Base-by-base conservation (phyloP, 345 rosid genomes). In the Hibiscus syriacus region DNA sequence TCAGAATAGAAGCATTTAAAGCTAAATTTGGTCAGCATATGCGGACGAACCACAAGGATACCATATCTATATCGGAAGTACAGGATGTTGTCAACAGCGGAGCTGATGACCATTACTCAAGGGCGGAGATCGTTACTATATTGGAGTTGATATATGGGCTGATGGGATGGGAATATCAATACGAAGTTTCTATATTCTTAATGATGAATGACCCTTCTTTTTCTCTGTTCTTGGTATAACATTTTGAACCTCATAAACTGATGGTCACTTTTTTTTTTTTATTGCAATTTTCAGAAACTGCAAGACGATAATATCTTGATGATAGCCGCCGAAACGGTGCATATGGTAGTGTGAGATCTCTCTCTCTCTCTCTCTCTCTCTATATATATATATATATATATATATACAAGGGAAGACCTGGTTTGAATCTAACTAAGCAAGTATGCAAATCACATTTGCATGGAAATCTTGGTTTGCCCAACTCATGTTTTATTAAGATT, bases 291-390 rank as follows among this genome's bases (percentile, higher is more conserved):
- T 64, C 89, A 94, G 99, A 92, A 81, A 82, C 81, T 94, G 71
- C 93, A 94, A 76, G 92, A 88, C 64, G 96, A 89, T 74, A 94
- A 94, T 78, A 86, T 83, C 77, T 85, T 94, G 80, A 91, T 91
- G 98, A 84, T 94, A 62, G 87, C 81, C 39, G 90, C 82, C 16
- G 98, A 82, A 12, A 80, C 65, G 67, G 96, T 89, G 81, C 92
- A 81, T 57, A 86, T 94, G 75, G 85, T 88, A 57, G 83, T 82
- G 67, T 78, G 76, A 80, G 55, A 49, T n/a, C n/a, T n/a, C n/a
- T n/a, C n/a, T n/a, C n/a, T n/a, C n/a, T n/a, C n/a, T n/a, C n/a
- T n/a, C n/a, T n/a, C n/a, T n/a, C n/a, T n/a, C n/a, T n/a, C n/a
- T n/a, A n/a, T n/a, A n/a, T n/a, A n/a, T n/a, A n/a, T n/a, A n/a